A percentile compares a stretch with the other conserved stretches of the same genome.
Conservation (phyloP, 2,329 filamentous ascomycete species). For the Aspergillus sp. region DNA sequence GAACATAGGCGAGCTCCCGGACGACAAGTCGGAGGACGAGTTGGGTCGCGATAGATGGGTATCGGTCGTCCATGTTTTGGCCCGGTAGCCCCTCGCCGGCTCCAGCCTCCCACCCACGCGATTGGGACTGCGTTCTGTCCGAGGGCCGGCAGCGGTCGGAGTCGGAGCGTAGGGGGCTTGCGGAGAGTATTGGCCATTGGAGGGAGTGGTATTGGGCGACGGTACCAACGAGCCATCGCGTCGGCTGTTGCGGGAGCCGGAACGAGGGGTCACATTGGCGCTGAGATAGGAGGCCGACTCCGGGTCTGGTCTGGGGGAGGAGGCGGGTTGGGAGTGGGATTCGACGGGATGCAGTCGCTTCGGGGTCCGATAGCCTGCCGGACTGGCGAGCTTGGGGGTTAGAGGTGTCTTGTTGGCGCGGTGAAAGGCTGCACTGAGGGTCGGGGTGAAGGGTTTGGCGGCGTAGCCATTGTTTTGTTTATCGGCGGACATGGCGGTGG, state of each 20-base stretch:
- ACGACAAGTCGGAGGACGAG: constrained; percentile 34
- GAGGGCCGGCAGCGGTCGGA: constrained; percentile 18
- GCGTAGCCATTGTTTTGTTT: constrained; percentile 53
- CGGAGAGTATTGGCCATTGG: constrained; percentile 22
- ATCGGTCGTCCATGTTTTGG: constrained; percentile 40
- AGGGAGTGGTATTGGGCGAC: constrained; percentile 60
- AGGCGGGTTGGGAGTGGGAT: constrained; percentile 30
- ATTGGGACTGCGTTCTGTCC: constrained; percentile 36
- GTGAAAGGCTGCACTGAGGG: constrained; percentile 62
- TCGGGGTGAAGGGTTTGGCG: constrained; percentile 64
- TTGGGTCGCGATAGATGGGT: constrained; percentile 32
- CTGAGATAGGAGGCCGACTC: constrained; percentile 54
- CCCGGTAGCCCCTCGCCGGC: constrained; percentile 30
- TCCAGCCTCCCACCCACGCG: constrained; percentile 29
- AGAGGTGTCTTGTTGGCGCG: constrained; percentile 56
- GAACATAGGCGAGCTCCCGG: constrained; percentile 63
- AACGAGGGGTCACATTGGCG: constrained; percentile 75
- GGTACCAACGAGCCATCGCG: constrained; percentile 63
- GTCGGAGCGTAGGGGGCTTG: constrained; percentile 28
- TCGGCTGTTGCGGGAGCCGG: constrained; percentile 69
- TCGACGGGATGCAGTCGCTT: constrained; percentile 26
- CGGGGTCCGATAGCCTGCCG: constrained; percentile 29
- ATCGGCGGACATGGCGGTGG: constrained; percentile 49
- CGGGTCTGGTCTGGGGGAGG: constrained; percentile 48
- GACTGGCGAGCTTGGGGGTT: constrained; percentile 58